These are phyloP conservation scores for Hygrophila difformis DNA, from an alignment of 257 asterid genomes.

Conservation along the genomic window DNA sequence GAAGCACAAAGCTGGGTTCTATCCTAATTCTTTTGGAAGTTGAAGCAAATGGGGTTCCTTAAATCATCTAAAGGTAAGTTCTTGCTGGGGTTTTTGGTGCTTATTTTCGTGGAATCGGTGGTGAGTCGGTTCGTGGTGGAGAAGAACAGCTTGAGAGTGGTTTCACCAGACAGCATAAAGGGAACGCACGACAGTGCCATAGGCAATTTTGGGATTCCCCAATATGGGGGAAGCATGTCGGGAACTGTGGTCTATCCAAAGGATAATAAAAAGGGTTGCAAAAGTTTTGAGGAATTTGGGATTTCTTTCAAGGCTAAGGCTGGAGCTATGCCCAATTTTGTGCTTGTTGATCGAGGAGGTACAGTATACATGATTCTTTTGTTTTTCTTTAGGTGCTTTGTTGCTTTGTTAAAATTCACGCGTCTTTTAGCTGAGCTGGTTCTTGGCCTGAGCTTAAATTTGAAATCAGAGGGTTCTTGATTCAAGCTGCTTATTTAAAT, in stretches of 20 bases:
- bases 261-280: constrained; percentile 68
- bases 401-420: too few relatives aligned
- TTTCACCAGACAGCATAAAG: constrained; percentile 64
- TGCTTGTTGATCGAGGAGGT: constrained; percentile 95
- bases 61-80: constrained; percentile 27
- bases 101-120: constrained; percentile 33
- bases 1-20: constrained; percentile 7
- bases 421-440: too few relatives aligned
- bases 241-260: constrained; percentile 65
- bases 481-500: too few relatives aligned
- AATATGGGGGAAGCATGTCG: constrained; percentile 85
- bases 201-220: constrained; percentile 89
- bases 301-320: constrained; percentile 60
- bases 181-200: constrained; percentile 75
- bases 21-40: constrained; percentile 9
- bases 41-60: constrained; percentile 42
- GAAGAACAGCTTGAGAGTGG: constrained; percentile 78
- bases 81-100: constrained; percentile 38
- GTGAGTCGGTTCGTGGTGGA: constrained; percentile 78
- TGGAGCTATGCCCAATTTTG: constrained; percentile 73
- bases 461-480: too few relatives aligned
- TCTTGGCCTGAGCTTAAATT: too few relatives aligned
- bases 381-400: not conserved
- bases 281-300: constrained; percentile 42
- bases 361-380: constrained; percentile 2